These are phyloP conservation scores for Agroathelia rolfsii DNA, from an alignment of 1,284 basidiomycete genomes.

Conservation along the genomic window DNA sequence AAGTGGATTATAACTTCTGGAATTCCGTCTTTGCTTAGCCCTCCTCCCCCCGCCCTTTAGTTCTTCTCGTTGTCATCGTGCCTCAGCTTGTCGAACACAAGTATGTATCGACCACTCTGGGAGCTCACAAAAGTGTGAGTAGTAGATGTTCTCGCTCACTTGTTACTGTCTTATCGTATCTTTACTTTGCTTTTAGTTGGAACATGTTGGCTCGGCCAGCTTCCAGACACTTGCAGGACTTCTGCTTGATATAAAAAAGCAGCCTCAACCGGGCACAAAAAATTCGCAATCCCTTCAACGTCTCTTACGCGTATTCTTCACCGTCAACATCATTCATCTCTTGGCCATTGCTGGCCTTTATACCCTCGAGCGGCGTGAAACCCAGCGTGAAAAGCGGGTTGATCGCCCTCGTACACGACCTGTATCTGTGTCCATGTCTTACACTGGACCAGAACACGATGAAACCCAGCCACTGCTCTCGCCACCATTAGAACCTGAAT, in stretches of 20 bases:
- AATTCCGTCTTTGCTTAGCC: constrained; percentile 6
- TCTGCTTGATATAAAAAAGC: constrained; percentile 41
- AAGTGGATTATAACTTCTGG: constrained; percentile 17
- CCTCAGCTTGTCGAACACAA: constrained; percentile 61
- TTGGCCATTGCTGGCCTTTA: constrained; percentile 38
- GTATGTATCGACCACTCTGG: constrained; percentile 70
- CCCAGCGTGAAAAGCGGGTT: constrained; percentile 10
- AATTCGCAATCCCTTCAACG: constrained; percentile 28
- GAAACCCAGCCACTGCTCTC: constrained; percentile 4
- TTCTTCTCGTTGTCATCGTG: constrained; percentile 67
- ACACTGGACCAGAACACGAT: background rate
- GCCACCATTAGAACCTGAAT: constrained; percentile 9
- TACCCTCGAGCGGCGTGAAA: constrained; percentile 27
- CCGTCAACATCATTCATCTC: constrained; percentile 53
- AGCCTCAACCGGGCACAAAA: constrained; percentile 11
- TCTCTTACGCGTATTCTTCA: constrained; percentile 49
- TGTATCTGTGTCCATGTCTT: background rate
- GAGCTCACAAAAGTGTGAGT: constrained; percentile 69
- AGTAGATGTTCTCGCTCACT: constrained; percentile 1
- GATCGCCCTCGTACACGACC: constrained; percentile 6
- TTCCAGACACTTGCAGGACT: constrained; percentile 64
- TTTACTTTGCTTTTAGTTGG: constrained; percentile 35
- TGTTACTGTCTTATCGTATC: background rate
- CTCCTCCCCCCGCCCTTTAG: constrained; percentile 20
- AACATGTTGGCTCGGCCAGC: constrained; percentile 62